These are phyloP conservation scores for Zygoascus flipseniorum DNA, from an alignment of 805 yeast species.

Conservation along the genomic window DNA sequence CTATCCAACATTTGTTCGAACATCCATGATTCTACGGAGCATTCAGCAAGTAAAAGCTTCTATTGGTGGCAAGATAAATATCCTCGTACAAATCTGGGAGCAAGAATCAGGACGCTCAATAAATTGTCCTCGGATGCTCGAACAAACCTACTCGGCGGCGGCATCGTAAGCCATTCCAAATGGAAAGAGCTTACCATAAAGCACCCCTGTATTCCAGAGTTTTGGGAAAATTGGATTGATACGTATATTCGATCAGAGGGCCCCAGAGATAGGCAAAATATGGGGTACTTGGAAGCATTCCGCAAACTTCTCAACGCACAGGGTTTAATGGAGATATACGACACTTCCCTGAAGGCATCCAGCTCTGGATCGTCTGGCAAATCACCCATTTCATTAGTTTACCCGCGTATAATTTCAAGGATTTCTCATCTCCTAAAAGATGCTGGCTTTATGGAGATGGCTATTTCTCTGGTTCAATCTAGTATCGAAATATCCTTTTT, in stretches of 20 bases:
- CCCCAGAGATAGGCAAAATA: neutral
- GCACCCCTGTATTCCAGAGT: neutral
- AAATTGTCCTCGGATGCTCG: neutral
- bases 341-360: neutral
- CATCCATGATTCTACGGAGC: neutral
- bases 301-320: neutral
- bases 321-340: slow-evolving; percentile 5
- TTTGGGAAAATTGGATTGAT: slow-evolving; percentile 5
- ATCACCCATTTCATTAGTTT: neutral
- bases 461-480: slow-evolving; percentile 17
- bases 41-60: neutral
- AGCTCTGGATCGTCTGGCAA: neutral
- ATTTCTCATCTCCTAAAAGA: slow-evolving; percentile 3
- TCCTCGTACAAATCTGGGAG: neutral
- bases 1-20: neutral
- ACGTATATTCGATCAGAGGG: neutral
- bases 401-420: slow-evolving; percentile 1
- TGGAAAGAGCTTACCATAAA: slow-evolving; percentile 6
- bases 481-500: slow-evolving; percentile 13
- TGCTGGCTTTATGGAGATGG: slow-evolving; percentile 18
- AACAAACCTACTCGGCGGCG: neutral
- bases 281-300: neutral
- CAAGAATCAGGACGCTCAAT: neutral
- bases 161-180: neutral
- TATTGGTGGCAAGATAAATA: neutral